These are phyloP conservation scores for Dendrostoma leiphaemia DNA, from an alignment of 2,329 filamentous ascomycete species.

Conservation along the genomic window DNA sequence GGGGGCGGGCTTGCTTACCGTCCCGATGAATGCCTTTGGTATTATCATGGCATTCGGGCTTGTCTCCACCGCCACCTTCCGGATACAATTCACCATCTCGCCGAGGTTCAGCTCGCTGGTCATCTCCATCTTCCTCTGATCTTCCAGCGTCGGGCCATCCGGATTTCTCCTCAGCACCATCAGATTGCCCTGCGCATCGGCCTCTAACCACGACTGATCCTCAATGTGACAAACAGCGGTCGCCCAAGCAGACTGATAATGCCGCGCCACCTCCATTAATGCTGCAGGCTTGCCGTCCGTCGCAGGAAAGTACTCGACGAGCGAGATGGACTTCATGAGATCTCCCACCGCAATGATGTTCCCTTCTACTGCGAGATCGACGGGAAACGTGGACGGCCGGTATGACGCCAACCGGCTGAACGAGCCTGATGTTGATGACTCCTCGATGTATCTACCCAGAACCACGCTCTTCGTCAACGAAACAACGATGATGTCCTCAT, in stretches of 20 bases:
- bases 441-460: constrained; percentile 55
- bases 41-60: constrained; percentile 65
- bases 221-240: constrained; percentile 75
- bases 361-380: constrained; percentile 73
- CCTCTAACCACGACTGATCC: constrained; percentile 73
- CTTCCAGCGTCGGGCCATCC: constrained; percentile 71
- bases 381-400: constrained; percentile 78
- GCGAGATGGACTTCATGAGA: constrained; percentile 85
- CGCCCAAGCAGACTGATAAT: constrained; percentile 79
- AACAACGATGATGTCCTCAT: constrained; percentile 76
- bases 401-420: constrained; percentile 74
- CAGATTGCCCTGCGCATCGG: constrained; percentile 86
- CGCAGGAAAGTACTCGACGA: constrained; percentile 69
- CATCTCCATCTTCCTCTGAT: constrained; percentile 67
- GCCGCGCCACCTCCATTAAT: constrained; percentile 72
- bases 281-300: constrained; percentile 56
- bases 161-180: constrained; percentile 74
- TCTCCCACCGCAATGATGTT: constrained; percentile 82
- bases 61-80: constrained; percentile 66
- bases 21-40: constrained; percentile 84
- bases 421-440: constrained; percentile 50
- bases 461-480: constrained; percentile 86
- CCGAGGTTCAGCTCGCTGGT: constrained; percentile 82
- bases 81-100: constrained; percentile 90
- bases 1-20: constrained; percentile 63